phyloP scores from a whole-genome alignment of 192 early-diverging fungal genomes.

The Entomortierella chlamydospora region DNA sequence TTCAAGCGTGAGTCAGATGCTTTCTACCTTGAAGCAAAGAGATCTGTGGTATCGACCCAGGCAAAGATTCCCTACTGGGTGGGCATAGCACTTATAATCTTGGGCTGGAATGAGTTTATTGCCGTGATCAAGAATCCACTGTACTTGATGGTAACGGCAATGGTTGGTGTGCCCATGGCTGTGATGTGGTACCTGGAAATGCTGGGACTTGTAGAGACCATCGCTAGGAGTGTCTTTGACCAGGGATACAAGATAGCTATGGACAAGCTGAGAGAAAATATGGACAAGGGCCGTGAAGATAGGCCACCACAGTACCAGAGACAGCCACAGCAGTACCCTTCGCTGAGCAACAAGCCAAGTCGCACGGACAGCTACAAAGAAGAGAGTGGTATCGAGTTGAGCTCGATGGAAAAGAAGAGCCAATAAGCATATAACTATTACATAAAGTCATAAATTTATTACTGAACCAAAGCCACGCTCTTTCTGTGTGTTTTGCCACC shows the following conservation, averaged over 20 bases:
- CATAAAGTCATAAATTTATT: not conserved
- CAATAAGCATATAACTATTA: slow-evolving; percentile 12
- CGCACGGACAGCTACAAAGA: slow-evolving; percentile 23
- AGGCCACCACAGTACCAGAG: slow-evolving; percentile 6
- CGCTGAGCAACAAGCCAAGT: slow-evolving; percentile 3
- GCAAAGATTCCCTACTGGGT: slow-evolving; percentile 91
- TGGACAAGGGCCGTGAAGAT: slow-evolving; percentile 38
- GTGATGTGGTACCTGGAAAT: slow-evolving; percentile 75
- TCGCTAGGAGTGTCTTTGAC: slow-evolving; percentile 50
- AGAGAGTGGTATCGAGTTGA: slow-evolving; percentile 46
- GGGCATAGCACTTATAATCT: slow-evolving; percentile 72
- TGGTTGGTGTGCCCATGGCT: slow-evolving; percentile 69
- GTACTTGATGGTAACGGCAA: slow-evolving; percentile 75
- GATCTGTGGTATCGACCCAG: slow-evolving; percentile 89
- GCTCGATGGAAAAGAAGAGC: slow-evolving; percentile 51
- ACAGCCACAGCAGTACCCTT: slow-evolving; percentile 44
- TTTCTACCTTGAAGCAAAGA: slow-evolving; percentile 95
- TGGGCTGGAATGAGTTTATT: slow-evolving; percentile 98
- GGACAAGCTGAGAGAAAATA: slow-evolving; percentile 38
- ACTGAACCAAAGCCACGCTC: slow-evolving; percentile 1
- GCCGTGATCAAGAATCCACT: slow-evolving; percentile 86
- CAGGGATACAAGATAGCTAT: slow-evolving; percentile 46
- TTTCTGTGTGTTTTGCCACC: slow-evolving; percentile 23
- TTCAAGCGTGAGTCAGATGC: slow-evolving; percentile 93
- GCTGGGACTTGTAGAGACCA: slow-evolving; percentile 70